Conservation (phyloP, 805 yeast species). For the Suhomyces sp. region DNA sequence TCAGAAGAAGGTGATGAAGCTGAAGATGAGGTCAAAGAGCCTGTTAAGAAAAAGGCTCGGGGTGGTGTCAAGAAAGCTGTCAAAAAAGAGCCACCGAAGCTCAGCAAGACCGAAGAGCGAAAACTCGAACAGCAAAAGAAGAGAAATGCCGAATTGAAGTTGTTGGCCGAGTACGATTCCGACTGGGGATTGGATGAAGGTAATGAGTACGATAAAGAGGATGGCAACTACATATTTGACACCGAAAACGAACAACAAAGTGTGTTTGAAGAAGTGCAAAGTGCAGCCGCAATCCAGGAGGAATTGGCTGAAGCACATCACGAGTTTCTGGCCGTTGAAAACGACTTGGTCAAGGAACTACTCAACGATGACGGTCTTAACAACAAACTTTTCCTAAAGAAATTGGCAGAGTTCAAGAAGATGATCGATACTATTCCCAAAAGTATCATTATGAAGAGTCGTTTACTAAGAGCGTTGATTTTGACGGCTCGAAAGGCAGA, state of each 20-base stretch:
- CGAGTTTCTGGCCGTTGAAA: slow-evolving; percentile 17
- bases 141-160: slow-evolving; percentile 11
- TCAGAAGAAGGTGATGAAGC: slow-evolving; percentile 5
- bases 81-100: slow-evolving; percentile 3
- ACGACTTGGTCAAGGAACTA: slow-evolving; percentile 14
- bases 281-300: slow-evolving; percentile 19
- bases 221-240: slow-evolving; percentile 37
- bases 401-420: slow-evolving; percentile 16
- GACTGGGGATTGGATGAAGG: slow-evolving; percentile 47
- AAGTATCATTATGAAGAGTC: slow-evolving; percentile 29
- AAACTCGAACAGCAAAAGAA: slow-evolving; percentile 12
- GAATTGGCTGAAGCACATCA: slow-evolving; percentile 13
- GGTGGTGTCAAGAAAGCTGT: slow-evolving; percentile 6
- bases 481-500: slow-evolving; percentile 28
- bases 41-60: not conserved
- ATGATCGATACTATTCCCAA: slow-evolving; percentile 24
- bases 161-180: slow-evolving; percentile 23
- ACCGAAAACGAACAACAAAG: slow-evolving; percentile 26
- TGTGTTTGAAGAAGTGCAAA: slow-evolving; percentile 25
- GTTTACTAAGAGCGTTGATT: slow-evolving; percentile 30
- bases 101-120: slow-evolving; percentile 13
- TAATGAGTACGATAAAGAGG: slow-evolving; percentile 18
- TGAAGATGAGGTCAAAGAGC: slow-evolving; percentile 9
- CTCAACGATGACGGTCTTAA: slow-evolving; percentile 13
- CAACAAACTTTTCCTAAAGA: slow-evolving; percentile 15